Evolutionary conservation across 169 alveolate genomes (phyloP).

Genomic region (Plasmodium relictum): DNA sequence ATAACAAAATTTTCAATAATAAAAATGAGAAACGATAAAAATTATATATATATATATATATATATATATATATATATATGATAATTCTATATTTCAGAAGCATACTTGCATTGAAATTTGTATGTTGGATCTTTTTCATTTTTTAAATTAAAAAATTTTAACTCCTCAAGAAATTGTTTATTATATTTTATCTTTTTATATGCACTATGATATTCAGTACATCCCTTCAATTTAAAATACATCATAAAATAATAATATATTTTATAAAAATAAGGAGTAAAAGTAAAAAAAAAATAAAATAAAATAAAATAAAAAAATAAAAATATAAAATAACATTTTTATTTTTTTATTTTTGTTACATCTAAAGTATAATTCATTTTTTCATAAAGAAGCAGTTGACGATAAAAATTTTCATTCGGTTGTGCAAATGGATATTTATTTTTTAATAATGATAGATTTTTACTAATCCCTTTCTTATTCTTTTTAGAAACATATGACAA

Average conservation of each 20-base stretch:
- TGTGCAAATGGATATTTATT: conserved; percentile 59
- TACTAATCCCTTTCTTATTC: conserved; percentile 36
- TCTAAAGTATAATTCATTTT: conserved; percentile 55
- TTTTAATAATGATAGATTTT: conserved; percentile 20
- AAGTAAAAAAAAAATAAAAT: neutral
- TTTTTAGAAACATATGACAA: conserved; percentile 56
- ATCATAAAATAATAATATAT: neutral
- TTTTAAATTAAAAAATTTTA: conserved; percentile 29
- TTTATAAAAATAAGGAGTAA: neutral
- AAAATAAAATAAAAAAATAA: neutral
- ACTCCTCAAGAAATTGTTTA: conserved; percentile 11
- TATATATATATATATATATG: conserved; percentile 9
- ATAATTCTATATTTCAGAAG: neutral
- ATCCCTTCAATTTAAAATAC: conserved; percentile 30
- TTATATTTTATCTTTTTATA: conserved; percentile 27
- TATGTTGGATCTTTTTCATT: conserved; percentile 19
- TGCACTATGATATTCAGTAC: conserved; percentile 20
- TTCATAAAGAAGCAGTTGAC: conserved; percentile 64
- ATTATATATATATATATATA: conserved; percentile 34
- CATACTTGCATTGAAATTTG: conserved; percentile 67
- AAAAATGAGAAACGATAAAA: neutral
- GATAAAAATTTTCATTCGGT: conserved; percentile 58
- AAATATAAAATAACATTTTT: neutral
- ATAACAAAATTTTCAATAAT: neutral
- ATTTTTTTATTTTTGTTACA: conserved; percentile 14